phyloP scores from a whole-genome alignment of 805 yeast genomes.

The Komagataella kurtzmanii region DNA sequence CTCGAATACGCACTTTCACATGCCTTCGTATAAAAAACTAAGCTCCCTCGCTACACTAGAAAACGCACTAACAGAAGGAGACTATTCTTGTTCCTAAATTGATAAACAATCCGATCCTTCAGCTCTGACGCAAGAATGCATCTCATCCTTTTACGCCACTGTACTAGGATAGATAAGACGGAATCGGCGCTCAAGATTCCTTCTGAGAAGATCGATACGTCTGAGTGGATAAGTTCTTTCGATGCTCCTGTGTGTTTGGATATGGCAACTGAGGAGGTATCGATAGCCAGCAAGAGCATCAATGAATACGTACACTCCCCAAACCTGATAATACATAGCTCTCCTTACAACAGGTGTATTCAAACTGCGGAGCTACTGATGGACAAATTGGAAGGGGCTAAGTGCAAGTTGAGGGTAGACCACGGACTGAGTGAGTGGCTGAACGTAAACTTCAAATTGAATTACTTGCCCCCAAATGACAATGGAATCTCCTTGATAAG shows the following conservation, averaged over 20 bases:
- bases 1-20: neutral
- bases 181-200: neutral
- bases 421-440: slow-evolving; percentile 31
- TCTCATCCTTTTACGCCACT: slow-evolving; percentile 18
- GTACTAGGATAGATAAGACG: slow-evolving; percentile 16
- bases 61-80: neutral
- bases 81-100: neutral
- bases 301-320: slow-evolving; percentile 1
- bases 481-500: slow-evolving; percentile 26
- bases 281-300: slow-evolving; percentile 10
- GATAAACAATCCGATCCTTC: neutral
- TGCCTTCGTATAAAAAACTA: neutral
- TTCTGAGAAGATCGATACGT: slow-evolving; percentile 8
- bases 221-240: slow-evolving; percentile 19
- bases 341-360: slow-evolving; percentile 30
- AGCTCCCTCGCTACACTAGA: neutral
- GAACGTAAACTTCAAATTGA: slow-evolving; percentile 23
- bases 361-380: slow-evolving; percentile 23
- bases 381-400: slow-evolving; percentile 2
- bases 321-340: slow-evolving; percentile 20
- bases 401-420: slow-evolving; percentile 20
- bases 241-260: slow-evolving; percentile 20
- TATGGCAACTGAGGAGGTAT: slow-evolving; percentile 13
- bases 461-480: slow-evolving; percentile 29
- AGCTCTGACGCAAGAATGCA: slow-evolving; percentile 11